A percentile compares a stretch with the other conserved stretches of the same genome.
Evolutionary conservation across 495 filamentous ascomycete species (phyloP).

Genomic region (Aspergillus diversus): DNA sequence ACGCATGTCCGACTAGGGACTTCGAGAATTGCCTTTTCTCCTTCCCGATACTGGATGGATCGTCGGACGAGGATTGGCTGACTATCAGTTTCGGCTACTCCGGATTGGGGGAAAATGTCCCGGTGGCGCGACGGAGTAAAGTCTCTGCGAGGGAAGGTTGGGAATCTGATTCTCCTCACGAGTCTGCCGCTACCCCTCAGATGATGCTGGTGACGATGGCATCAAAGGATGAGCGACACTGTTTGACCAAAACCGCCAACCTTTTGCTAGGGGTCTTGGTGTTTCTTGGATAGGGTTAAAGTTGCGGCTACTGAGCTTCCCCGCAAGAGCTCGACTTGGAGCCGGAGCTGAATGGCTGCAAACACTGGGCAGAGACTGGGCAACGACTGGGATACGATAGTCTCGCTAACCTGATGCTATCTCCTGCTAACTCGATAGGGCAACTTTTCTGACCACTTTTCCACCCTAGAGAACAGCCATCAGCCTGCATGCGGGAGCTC

Average conservation of each 20-base stretch:
- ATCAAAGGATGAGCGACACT: neutral
- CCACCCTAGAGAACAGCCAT: neutral
- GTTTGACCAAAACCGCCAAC: neutral
- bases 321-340: neutral
- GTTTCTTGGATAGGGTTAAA: neutral
- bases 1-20: neutral
- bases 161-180: neutral
- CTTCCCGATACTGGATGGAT: neutral
- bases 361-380: too few species aligned
- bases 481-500: neutral
- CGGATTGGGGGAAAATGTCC: neutral
- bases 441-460: neutral
- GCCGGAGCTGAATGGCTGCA: neutral
- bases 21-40: neutral
- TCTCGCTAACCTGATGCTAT: neutral
- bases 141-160: neutral
- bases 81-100: neutral
- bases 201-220: neutral
- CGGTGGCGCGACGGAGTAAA: constrained; percentile 2
- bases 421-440: neutral
- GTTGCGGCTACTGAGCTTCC: neutral
- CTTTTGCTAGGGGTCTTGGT: neutral
- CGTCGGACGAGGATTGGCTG: neutral
- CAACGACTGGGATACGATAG: neutral
- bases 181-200: neutral